phyloP scores from a whole-genome alignment of 495 filamentous ascomycete genomes.

The Pseudevernia furfuracea region DNA sequence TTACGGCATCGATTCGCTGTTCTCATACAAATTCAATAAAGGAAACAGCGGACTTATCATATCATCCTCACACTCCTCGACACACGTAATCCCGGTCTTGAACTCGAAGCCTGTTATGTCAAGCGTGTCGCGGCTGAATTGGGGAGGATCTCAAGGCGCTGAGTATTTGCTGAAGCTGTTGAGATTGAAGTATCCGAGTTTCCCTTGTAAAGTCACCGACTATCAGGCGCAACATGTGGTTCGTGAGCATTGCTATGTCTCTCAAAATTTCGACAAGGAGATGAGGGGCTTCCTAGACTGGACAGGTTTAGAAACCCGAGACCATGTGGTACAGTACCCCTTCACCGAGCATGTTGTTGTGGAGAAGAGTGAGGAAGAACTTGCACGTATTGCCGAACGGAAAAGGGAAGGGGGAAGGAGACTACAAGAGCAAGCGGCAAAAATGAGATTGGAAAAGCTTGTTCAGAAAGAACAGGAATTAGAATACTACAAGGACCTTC shows the following conservation, averaged over 20 bases:
- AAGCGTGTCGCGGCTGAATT: slow-evolving; percentile 83
- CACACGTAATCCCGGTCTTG: slow-evolving; percentile 90
- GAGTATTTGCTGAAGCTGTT: slow-evolving; percentile 88
- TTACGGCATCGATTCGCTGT: slow-evolving; percentile 91
- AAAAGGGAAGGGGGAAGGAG: slow-evolving; percentile 87
- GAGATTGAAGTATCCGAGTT: slow-evolving; percentile 84
- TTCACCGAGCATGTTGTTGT: slow-evolving; percentile 82
- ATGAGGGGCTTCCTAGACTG: slow-evolving; percentile 69
- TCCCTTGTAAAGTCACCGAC: slow-evolving; percentile 74
- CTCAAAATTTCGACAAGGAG: slow-evolving; percentile 72
- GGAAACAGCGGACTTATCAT: slow-evolving; percentile 84
- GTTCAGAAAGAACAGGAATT: slow-evolving; percentile 93
- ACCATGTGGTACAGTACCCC: slow-evolving; percentile 83
- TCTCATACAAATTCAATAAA: slow-evolving; percentile 86
- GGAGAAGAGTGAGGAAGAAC: slow-evolving; percentile 88
- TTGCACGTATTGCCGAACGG: slow-evolving; percentile 77
- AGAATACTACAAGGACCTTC: slow-evolving; percentile 83
- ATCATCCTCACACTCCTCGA: slow-evolving; percentile 85
- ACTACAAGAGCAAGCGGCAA: slow-evolving; percentile 91
- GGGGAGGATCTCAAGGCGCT: slow-evolving; percentile 81
- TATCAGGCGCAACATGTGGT: slow-evolving; percentile 82
- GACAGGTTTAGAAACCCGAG: slow-evolving; percentile 80
- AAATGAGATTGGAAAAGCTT: slow-evolving; percentile 88
- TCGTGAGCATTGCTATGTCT: slow-evolving; percentile 84
- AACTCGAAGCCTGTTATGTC: slow-evolving; percentile 73